Percentiles rank a stretch among this genome's conserved stretches.
phyloP scores from a whole-genome alignment of 176 grass and related monocot species.

The sorghum (Sorghum bicolor) region DNA sequence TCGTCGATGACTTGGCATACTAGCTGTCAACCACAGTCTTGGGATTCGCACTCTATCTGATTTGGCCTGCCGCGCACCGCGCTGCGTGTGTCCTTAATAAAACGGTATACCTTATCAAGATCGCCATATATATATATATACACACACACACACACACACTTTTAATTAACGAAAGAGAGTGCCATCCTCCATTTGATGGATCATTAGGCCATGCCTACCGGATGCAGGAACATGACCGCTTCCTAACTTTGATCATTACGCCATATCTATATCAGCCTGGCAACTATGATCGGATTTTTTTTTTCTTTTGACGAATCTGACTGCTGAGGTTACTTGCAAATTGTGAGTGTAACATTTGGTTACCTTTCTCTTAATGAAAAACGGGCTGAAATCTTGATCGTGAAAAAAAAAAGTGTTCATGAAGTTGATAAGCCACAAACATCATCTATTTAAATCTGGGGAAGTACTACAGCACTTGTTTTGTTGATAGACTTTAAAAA shows the following conservation, averaged over 20 bases:
- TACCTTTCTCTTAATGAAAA: too few species aligned
- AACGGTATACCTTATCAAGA: neutral
- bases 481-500: neutral
- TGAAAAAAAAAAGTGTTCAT: too few species aligned
- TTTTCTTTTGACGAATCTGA: too few species aligned
- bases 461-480: too few species aligned
- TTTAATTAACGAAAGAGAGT: neutral
- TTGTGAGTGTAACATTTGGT: too few species aligned
- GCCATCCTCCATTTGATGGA: neutral
- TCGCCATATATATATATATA: neutral
- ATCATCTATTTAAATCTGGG: neutral
- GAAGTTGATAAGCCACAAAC: too few species aligned
- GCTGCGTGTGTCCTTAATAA: neutral
- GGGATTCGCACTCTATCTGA: neutral
- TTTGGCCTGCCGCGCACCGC: neutral
- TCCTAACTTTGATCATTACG: neutral
- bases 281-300: neutral
- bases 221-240: neutral
- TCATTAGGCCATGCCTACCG: conserved; percentile 26
- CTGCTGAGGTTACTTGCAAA: neutral
- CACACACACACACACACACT: too few species aligned
- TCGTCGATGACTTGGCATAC: conserved; percentile 10
- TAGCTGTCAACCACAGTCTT: neutral
- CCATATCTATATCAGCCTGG: neutral
- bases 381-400: too few species aligned